phyloP scores from a whole-genome alignment of 169 alveolate genomes.

The Perkinsus chesapeaki region DNA sequence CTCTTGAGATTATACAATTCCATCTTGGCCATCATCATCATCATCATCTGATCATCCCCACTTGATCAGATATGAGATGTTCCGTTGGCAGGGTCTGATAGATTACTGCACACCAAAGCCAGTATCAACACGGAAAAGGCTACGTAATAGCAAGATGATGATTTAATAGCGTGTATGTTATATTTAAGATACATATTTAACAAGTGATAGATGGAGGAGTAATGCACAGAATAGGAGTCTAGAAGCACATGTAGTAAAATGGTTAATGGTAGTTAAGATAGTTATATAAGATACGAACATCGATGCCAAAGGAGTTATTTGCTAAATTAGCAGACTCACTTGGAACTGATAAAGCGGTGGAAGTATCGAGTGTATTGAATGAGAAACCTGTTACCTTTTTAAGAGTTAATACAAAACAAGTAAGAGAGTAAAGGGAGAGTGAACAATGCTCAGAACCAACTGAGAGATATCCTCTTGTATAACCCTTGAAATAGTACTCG shows the following conservation, averaged over 20 bases:
- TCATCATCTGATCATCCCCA: too few species aligned
- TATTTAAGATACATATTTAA: neutral
- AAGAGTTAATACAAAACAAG: conserved; percentile 53
- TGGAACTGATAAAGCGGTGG: conserved; percentile 57
- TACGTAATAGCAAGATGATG: neutral
- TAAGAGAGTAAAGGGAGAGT: conserved; percentile 47
- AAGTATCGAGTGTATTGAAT: conserved; percentile 60
- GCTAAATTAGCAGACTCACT: conserved; percentile 46
- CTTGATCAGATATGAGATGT: conserved; percentile 26
- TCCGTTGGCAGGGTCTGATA: conserved; percentile 57
- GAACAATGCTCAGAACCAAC: conserved; percentile 49
- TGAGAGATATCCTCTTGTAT: conserved; percentile 16
- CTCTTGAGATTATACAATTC: too few species aligned
- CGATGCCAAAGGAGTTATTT: conserved; percentile 67
- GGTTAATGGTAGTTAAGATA: neutral
- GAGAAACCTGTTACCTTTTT: conserved; percentile 67
- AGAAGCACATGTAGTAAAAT: conserved; percentile 40
- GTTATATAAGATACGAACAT: conserved; percentile 41
- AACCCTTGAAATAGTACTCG: too few species aligned
- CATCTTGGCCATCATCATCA: too few species aligned
- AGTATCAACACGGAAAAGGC: neutral
- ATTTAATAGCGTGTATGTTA: neutral
- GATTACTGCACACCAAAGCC: conserved; percentile 39
- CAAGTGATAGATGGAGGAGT: conserved; percentile 50
- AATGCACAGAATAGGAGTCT: conserved; percentile 56